Percentiles rank a stretch among this genome's conserved stretches.
Evolutionary conservation across 2,329 filamentous ascomycete species (phyloP).

Genomic region (Dactylellina sp.): DNA sequence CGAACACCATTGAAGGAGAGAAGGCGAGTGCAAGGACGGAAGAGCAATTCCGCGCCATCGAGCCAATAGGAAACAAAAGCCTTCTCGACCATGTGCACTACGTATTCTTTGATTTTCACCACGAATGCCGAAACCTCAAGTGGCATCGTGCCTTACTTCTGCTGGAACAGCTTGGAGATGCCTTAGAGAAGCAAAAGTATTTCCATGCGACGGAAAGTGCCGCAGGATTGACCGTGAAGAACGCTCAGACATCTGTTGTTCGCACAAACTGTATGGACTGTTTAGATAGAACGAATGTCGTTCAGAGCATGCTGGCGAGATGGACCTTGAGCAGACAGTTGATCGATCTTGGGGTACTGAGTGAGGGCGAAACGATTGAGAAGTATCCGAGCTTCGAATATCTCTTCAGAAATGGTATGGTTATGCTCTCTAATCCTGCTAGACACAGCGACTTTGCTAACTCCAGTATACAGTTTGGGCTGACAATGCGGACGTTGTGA

Average conservation of each 20-base stretch:
- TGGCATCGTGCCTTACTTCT: conserved; percentile 92
- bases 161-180: conserved; percentile 81
- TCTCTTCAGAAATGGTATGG: conserved; percentile 81
- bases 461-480: conserved; percentile 76
- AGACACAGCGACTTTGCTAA: conserved; percentile 23
- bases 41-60: conserved; percentile 85
- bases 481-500: conserved; percentile 96
- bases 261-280: conserved; percentile 99
- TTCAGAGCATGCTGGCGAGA: conserved; percentile 95
- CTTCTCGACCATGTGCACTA: conserved; percentile 90
- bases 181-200: conserved; percentile 83
- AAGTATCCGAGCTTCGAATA: conserved; percentile 81
- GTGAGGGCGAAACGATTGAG: conserved; percentile 78
- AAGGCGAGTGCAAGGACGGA: conserved; percentile 75
- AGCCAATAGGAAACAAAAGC: conserved; percentile 71
- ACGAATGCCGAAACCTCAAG: conserved; percentile 92
- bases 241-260: conserved; percentile 87
- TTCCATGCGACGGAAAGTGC: conserved; percentile 92
- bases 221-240: conserved; percentile 76
- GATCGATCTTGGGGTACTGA: conserved; percentile 81
- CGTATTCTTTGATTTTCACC: conserved; percentile 98
- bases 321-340: conserved; percentile 91
- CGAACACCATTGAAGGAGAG: conserved; percentile 74
- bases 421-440: neutral
- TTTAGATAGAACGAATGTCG: conserved; percentile 95